Evolutionary conservation across 441 rosid genomes (phyloP), one percentile per base, ranked within the genome.

Genomic region (Dalechampia spathulata): DNA sequence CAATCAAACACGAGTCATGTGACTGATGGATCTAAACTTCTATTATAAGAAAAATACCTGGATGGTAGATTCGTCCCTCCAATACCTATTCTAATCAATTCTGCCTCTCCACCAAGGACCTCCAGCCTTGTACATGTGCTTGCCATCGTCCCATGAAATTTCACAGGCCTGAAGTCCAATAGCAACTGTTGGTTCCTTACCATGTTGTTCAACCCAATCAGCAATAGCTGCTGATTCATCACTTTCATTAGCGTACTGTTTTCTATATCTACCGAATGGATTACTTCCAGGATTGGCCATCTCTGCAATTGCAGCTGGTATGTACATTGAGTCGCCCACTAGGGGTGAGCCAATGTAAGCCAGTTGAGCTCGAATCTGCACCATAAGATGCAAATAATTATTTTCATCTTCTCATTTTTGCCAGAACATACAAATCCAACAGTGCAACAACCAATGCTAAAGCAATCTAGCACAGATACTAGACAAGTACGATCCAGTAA

Each of bases 111-210:
- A 90, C 97, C 90, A 86, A 2, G 95, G 89, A 54, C 86, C 72
- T 44, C 88, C 74, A 51, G 97, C 95, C 65, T 81, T 75, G 38
- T 84, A 84, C 52, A 66, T 58, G 57, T 77, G 81, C 51, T 76
- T 67, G 34, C 79, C 86, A 57, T 81, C 83, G n/a, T 87, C 80
- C 97, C 97, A 90, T 17, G 88, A 84, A 63, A 86, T 84, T 53
- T 82, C 88, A 70, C 74, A 82, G 25, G 97, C 97, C 72, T 90
- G 93, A 59, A 90, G 90, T 55, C 90, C 95, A 26, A 86, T 78
- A 40, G 82, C 85, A 49, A 84, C 73, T 42, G 17, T 66, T 4
- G 94, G 96, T 65, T 83, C 94, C 75, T 72, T 87, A 47, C 94
- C 92, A 61, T 83, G 91, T 57, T 9, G 65, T 9, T 68, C 65